Percentiles rank a stretch among this genome's conserved stretches.
Conservation (phyloP, 192 early-diverging fungal species). For the Rhizophagus clarus region DNA sequence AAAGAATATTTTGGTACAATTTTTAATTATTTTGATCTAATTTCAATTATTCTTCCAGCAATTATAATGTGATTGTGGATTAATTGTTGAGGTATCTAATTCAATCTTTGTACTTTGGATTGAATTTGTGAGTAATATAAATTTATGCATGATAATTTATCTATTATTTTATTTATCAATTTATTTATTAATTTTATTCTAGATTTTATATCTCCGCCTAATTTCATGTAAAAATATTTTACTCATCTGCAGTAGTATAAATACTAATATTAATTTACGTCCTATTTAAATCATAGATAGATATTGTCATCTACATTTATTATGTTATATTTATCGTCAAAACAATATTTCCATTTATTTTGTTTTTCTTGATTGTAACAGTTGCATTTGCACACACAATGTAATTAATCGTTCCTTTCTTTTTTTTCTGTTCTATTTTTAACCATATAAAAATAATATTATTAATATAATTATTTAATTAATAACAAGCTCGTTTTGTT, state of each 20-base stretch:
- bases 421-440: not conserved
- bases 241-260: not conserved
- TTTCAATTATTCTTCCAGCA: not conserved
- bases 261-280: not conserved
- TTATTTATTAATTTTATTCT: not conserved
- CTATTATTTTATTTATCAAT: too few species aligned
- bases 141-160: not conserved
- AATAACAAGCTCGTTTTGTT: not conserved
- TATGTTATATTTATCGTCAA: not conserved
- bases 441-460: not conserved
- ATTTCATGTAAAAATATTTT: not conserved
- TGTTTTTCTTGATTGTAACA: not conserved
- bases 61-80: not conserved
- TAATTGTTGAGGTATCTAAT: not conserved
- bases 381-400: not conserved
- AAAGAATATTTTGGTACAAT: not conserved
- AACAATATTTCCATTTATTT: not conserved
- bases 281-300: not conserved
- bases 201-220: not conserved
- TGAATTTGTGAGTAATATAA: not conserved
- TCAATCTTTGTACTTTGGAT: not conserved
- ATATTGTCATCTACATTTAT: not conserved
- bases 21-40: not conserved
- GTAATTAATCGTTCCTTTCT: not conserved
- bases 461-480: not conserved